Base-by-base conservation (phyloP, 2,329 filamentous ascomycete species). In the Raffaelea deltoideospora region DNA sequence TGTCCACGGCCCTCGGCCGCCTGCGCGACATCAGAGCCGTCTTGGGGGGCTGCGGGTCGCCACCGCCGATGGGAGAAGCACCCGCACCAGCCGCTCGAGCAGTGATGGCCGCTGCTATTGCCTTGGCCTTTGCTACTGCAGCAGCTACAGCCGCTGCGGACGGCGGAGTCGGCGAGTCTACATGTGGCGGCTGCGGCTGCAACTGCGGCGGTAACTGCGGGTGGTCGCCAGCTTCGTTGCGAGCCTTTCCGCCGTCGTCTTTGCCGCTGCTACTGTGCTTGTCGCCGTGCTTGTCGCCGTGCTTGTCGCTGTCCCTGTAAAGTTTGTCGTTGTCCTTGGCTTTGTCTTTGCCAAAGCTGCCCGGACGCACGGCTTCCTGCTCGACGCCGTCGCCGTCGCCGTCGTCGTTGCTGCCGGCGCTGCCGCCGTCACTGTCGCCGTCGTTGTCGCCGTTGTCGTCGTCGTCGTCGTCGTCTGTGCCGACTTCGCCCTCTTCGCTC, bases 1-100 rank as follows among this genome's bases (percentile, higher is more conserved):
- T 87, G 51, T 90, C 83, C 46, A 81, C 80, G 5, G 83, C 82
- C 46, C 76, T 75, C 55, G 83, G 79, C 43, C 79, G 69, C 50
- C 71, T 79, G 47, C 70, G 63, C 44, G 63, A 50, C 39, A 51
- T 41, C 49, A 48, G 42, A 33, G 50, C 48, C 37, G 45, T 34
- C 8, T 50, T 46, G 22, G 41, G 43, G 5, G 26, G 26, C 26
- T 27, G 26, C 8, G 10, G 23, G n/a, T 31, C 13, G 14, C 7
- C n/a, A 17, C n/a, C 29, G 27, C n/a, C 27, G 8, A 8, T 29
- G 17, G 29, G 13, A 7, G 14, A 10, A 10, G 17, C 29, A 11
- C 22, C 22, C 7, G 22, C 22, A 11, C 23, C 23, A 26, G 13
- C 23, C 23, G 13, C 23, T n/a, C n/a, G n/a, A n/a, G n/a, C n/a